Evolutionary conservation across 1,139 yeast genomes (phyloP), one percentile per base, ranked within the genome.

Genomic region (Saccharomycopsis phalli): DNA sequence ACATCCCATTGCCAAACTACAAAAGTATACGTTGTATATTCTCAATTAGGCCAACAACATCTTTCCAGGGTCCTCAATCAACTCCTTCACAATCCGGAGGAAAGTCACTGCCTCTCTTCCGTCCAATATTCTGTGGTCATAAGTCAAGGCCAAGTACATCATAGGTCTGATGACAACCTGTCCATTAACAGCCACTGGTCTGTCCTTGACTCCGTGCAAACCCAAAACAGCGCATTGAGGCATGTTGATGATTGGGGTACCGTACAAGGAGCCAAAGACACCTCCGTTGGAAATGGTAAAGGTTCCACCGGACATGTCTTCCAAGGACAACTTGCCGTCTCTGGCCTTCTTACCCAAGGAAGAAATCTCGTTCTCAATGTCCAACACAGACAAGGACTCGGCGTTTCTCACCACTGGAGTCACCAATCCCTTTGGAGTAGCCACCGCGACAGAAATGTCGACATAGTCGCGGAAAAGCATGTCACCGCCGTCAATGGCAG

Each of bases 251-350:
- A 91, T 91, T 59, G 99, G 99, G 42, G 99, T 91, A 62, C 98
- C 98, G 65, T 83, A 86, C 53, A 91, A 71, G 27, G 98, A 91
- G 50, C 99, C 99, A 57, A 91, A 91, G 47, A 91, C 96, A 64
- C 99, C 99, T 62, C 99, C 99, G 69, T 91, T 91, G 47, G 98
- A 91, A 58, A 91, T 91, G 58, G 99, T 91, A 71, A 91, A 88
- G 48, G 97, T 88, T 64, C 99, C 99, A 63, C 99, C 98, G 48
- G 96, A 77, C 98, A 93, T 91, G 65, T 91, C 99, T 71, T 91
- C 99, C 53, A 91, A 69, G 45, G 97, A 83, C 59, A 91, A 76
- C 69, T 91, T 88, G 59, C 93, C 93, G 61, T 91, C 97, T 65
- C 98, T 84, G 50, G 98, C 98, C 69, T 87, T 91, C 61, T 70